Conservation (phyloP, 1,284 basidiomycete species). For the Fomes fomentarius region DNA sequence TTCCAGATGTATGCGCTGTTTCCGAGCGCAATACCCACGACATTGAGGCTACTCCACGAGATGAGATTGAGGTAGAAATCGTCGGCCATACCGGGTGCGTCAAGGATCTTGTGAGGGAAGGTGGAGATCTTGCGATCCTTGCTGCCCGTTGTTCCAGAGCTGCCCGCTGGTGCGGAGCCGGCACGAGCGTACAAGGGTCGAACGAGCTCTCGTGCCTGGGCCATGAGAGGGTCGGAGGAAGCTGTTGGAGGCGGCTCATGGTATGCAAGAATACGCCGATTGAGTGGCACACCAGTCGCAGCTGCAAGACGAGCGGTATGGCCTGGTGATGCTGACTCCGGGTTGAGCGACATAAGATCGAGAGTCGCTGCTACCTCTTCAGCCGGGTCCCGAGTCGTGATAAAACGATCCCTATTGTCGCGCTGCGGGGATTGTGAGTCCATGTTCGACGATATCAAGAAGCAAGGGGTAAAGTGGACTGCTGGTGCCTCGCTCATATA, state of each 20-base stretch:
- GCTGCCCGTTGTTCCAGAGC: slow-evolving; percentile 55
- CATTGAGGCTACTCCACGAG: slow-evolving; percentile 87
- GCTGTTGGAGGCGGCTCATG: slow-evolving; percentile 76
- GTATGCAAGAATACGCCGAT: slow-evolving; percentile 77
- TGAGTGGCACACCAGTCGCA: slow-evolving; percentile 73
- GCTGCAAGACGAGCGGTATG: slow-evolving; percentile 77
- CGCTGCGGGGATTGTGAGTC: slow-evolving; percentile 29
- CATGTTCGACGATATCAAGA: slow-evolving; percentile 8
- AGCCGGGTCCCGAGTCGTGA: slow-evolving; percentile 64
- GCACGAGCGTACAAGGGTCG: slow-evolving; percentile 74
- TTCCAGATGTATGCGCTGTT: slow-evolving; percentile 91
- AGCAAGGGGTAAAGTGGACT: background rate
- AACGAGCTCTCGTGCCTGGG: slow-evolving; percentile 73
- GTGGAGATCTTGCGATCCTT: slow-evolving; percentile 83
- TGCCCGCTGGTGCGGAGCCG: slow-evolving; percentile 61
- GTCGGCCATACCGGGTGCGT: slow-evolving; percentile 93
- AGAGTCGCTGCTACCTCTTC: slow-evolving; percentile 64
- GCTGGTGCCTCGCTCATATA: background rate
- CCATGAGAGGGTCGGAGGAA: slow-evolving; percentile 67
- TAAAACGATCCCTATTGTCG: slow-evolving; percentile 72
- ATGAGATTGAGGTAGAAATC: slow-evolving; percentile 98
- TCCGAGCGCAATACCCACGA: slow-evolving; percentile 87
- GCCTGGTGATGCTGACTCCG: slow-evolving; percentile 65
- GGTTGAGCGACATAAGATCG: slow-evolving; percentile 63
- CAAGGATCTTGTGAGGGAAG: slow-evolving; percentile 88